Percentiles rank a stretch among this genome's conserved stretches.
Conservation (phyloP, 2,329 filamentous ascomycete genomes). For the Fusarium coicis region DNA sequence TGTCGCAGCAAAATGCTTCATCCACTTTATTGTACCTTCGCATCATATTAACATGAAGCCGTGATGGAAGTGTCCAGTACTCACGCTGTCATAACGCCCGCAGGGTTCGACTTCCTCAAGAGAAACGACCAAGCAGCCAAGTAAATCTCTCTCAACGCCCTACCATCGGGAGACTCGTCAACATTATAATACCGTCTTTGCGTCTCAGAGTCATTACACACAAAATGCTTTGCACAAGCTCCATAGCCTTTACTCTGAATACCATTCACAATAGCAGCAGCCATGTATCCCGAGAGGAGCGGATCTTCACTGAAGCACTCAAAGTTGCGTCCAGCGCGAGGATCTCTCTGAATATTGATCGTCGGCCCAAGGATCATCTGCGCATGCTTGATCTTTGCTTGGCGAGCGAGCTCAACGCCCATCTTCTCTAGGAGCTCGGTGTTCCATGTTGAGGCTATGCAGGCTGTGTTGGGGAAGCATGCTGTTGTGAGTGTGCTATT, state of each 20-base stretch:
- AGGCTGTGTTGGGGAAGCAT: background rate
- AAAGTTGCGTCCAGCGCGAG: slow-evolving; percentile 29
- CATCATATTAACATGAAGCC: background rate
- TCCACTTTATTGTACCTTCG: slow-evolving; percentile 35
- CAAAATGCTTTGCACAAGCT: slow-evolving; percentile 26
- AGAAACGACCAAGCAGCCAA: slow-evolving; percentile 31
- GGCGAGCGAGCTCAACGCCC: background rate
- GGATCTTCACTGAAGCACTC: slow-evolving; percentile 37
- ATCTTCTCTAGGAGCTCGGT: background rate
- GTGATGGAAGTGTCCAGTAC: background rate
- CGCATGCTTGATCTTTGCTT: slow-evolving; percentile 3
- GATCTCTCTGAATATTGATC: slow-evolving; percentile 28
- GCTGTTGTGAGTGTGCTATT: background rate
- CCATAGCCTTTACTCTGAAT: slow-evolving; percentile 17
- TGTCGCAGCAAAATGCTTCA: slow-evolving; percentile 17
- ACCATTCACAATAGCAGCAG: slow-evolving; percentile 27
- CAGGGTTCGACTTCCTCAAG: slow-evolving; percentile 10
- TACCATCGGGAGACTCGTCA: background rate
- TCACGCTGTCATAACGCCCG: slow-evolving; percentile 32
- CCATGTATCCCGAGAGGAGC: slow-evolving; percentile 24
- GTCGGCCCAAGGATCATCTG: slow-evolving; percentile 23
- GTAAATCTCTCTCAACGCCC: slow-evolving; percentile 28
- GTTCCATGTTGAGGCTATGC: background rate
- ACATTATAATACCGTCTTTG: slow-evolving; percentile 26
- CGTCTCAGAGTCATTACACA: slow-evolving; percentile 32